Evolutionary conservation across 495 filamentous ascomycete species (phyloP).

Genomic region (Copromyces sp.): DNA sequence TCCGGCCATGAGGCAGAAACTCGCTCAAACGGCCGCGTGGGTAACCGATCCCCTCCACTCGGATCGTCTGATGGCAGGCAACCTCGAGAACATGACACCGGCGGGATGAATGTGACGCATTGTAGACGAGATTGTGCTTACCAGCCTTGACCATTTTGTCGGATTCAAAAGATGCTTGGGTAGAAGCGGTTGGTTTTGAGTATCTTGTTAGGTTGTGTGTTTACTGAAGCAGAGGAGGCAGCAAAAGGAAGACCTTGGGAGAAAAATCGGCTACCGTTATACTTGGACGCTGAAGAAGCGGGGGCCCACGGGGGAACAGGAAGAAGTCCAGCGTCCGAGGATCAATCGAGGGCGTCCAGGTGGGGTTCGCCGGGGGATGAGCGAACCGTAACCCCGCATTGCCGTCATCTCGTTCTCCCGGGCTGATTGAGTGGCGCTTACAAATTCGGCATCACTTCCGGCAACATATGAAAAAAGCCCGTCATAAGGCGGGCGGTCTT

Average conservation of each 20-base stretch:
- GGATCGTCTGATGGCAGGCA: background rate
- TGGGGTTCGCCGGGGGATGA: conserved; percentile 9
- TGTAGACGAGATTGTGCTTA: conserved; percentile 40
- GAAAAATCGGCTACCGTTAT: conserved; percentile 3
- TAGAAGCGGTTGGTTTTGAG: background rate
- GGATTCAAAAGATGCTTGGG: conserved; percentile 13
- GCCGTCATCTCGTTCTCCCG: conserved; percentile 6
- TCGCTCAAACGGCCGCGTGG: conserved; percentile 12
- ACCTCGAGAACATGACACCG: conserved; percentile 7
- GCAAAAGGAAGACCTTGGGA: conserved; percentile 1
- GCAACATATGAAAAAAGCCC: background rate
- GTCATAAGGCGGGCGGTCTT: background rate
- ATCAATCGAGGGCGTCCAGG: conserved; percentile 6
- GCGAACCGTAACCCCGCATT: conserved; percentile 12
- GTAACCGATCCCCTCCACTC: conserved; percentile 2
- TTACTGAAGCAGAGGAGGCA: background rate
- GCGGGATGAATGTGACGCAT: conserved; percentile 17
- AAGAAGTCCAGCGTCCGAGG: conserved; percentile 13
- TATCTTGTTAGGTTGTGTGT: background rate
- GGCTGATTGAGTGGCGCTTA: background rate
- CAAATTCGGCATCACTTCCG: background rate
- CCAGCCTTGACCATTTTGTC: conserved; percentile 90
- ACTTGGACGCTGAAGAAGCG: background rate
- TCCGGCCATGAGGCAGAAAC: conserved; percentile 6
- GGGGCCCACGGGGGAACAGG: background rate